These are phyloP conservation scores for Diaporthe sp. DNA, from an alignment of 2,329 filamentous ascomycete genomes.

Conservation along the genomic window DNA sequence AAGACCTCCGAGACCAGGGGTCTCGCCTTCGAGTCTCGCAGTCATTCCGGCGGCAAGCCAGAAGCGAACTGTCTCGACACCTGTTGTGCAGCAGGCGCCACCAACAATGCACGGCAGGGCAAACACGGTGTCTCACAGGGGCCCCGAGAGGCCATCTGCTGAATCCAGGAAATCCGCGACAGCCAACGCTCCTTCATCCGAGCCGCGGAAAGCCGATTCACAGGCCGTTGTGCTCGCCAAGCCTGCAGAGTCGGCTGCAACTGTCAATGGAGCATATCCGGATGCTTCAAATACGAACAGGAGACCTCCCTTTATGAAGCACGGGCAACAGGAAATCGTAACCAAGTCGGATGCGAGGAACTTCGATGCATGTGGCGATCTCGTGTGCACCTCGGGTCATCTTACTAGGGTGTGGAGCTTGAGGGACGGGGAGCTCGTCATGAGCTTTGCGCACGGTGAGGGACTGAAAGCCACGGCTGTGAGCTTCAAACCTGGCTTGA, in stretches of 20 bases:
- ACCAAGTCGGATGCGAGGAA: constrained; percentile 90
- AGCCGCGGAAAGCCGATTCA: constrained; percentile 27
- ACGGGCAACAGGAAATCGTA: constrained; percentile 79
- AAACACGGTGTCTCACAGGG: constrained; percentile 61
- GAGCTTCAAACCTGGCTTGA: constrained; percentile 84
- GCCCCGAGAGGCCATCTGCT: constrained; percentile 52
- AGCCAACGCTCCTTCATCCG: constrained; percentile 8
- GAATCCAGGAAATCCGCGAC: constrained; percentile 52
- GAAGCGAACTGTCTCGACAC: constrained; percentile 61
- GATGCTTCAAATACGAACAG: constrained; percentile 89
- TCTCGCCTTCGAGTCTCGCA: constrained; percentile 34
- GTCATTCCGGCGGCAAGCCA: constrained; percentile 42
- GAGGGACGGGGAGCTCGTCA: constrained; percentile 81
- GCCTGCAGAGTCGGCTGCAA: constrained; percentile 56
- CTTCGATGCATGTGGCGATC: constrained; percentile 89
- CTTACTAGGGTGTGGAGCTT: constrained; percentile 92
- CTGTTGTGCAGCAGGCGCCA: constrained; percentile 58
- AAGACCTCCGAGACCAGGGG: constrained; percentile 55
- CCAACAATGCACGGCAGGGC: constrained; percentile 60
- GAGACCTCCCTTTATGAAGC: constrained; percentile 80
- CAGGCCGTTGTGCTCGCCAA: constrained; percentile 33
- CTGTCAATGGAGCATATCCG: constrained; percentile 77
- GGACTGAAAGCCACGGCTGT: constrained; percentile 85
- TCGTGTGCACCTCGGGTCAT: constrained; percentile 87
- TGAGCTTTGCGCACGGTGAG: constrained; percentile 87